phyloP scores from a whole-genome alignment of 2,329 filamentous ascomycete species.

The Trichophyton equinum region DNA sequence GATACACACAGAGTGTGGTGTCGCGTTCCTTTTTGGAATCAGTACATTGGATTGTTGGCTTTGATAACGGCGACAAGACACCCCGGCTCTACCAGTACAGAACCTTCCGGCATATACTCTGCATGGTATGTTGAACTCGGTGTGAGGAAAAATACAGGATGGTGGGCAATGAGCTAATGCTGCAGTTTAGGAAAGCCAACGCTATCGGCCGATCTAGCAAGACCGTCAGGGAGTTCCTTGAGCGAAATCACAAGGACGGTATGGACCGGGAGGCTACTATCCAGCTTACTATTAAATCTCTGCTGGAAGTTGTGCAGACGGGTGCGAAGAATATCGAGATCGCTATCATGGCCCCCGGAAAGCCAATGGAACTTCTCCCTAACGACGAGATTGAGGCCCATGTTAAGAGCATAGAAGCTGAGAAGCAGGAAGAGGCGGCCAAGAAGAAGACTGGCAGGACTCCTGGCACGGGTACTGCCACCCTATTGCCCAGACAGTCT shows the following conservation, averaged over 20 bases:
- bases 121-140: conserved; percentile 58
- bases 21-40: conserved; percentile 96
- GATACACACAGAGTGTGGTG: conserved; percentile 97
- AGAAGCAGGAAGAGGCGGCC: conserved; percentile 97
- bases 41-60: conserved; percentile 95
- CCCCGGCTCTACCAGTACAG: conserved; percentile 93
- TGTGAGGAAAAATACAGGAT: background rate
- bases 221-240: conserved; percentile 95
- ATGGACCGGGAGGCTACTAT: conserved; percentile 96
- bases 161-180: conserved; percentile 5
- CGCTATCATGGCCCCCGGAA: conserved; percentile 89
- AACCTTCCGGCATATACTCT: conserved; percentile 98
- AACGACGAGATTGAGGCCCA: conserved; percentile 94
- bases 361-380: conserved; percentile 82
- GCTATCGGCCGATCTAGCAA: conserved; percentile 97
- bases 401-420: conserved; percentile 97
- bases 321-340: conserved; percentile 99
- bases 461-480: conserved; percentile 38
- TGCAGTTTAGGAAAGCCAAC: conserved; percentile 74
- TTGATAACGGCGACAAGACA: conserved; percentile 80
- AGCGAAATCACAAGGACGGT: conserved; percentile 95
- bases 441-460: conserved; percentile 61
- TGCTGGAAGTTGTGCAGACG: conserved; percentile 95
- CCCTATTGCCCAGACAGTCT: conserved; percentile 56
- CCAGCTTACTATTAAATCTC: conserved; percentile 92